Evolutionary conservation across 192 early-diverging fungal genomes (phyloP).

Genomic region (Anaeromyces robustus): DNA sequence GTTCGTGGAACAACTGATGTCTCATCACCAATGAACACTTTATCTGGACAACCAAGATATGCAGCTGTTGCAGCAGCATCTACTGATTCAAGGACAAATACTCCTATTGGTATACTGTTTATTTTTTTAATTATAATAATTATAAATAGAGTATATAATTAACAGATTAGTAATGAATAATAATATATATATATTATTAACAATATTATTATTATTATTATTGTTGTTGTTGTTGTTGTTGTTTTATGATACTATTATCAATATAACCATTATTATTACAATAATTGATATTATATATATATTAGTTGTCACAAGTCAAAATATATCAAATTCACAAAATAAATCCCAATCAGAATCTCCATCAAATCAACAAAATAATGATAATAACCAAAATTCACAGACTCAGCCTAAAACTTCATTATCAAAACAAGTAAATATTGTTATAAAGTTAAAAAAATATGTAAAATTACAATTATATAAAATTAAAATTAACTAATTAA

Average conservation of each 20-base stretch:
- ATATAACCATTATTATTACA: too few species aligned
- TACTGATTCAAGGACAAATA: constrained; percentile 3
- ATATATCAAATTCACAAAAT: constrained; percentile 1
- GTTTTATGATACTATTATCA: too few species aligned
- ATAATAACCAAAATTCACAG: constrained; percentile 2
- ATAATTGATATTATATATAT: not conserved
- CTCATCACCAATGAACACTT: not conserved
- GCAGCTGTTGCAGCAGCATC: constrained; percentile 18
- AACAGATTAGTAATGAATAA: too few species aligned
- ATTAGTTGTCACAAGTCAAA: constrained; percentile 1
- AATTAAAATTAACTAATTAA: too few species aligned
- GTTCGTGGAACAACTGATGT: not conserved
- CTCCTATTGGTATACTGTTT: not conserved
- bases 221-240: too few species aligned
- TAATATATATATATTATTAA: too few species aligned
- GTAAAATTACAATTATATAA: too few species aligned
- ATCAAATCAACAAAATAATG: not conserved
- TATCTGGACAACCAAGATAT: constrained; percentile 11
- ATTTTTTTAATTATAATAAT: not conserved
- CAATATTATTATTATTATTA: too few species aligned
- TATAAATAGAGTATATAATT: too few species aligned
- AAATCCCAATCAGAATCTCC: not conserved
- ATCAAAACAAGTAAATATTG: constrained; percentile 4
- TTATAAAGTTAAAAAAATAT: too few species aligned
- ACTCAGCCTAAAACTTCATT: not conserved